Evolutionary conservation across 2,329 filamentous ascomycete species (phyloP).

Genomic region (Neopestalotiopsis clavispora): DNA sequence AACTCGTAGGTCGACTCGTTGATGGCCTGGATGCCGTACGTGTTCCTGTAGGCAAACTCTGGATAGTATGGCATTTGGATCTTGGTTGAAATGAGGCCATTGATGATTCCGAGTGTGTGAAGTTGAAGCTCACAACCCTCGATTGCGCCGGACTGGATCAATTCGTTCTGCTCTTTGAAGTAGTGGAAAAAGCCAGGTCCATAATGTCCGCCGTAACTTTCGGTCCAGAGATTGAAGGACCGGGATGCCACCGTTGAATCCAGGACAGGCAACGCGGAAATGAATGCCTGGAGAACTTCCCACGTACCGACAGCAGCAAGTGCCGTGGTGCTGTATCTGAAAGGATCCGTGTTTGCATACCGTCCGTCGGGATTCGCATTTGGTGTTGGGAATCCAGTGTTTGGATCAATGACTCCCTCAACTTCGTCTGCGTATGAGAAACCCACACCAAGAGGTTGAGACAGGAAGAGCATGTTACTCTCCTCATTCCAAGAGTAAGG

Average conservation of each 20-base stretch:
- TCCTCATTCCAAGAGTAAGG: conserved; percentile 29
- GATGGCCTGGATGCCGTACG: conserved; percentile 50
- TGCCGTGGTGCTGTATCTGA: conserved; percentile 32
- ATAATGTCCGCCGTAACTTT: conserved; percentile 52
- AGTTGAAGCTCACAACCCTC: conserved; percentile 56
- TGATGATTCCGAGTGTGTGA: conserved; percentile 59
- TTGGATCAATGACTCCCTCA: conserved; percentile 30
- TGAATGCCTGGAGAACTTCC: conserved; percentile 35
- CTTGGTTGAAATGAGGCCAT: conserved; percentile 59
- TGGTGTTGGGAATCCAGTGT: conserved; percentile 29
- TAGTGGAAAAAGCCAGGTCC: conserved; percentile 54
- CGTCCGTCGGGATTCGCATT: conserved; percentile 34
- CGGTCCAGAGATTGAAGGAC: conserved; percentile 64
- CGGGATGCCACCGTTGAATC: conserved; percentile 54
- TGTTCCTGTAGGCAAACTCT: conserved; percentile 44
- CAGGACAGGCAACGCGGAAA: conserved; percentile 36
- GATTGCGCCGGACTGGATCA: conserved; percentile 53
- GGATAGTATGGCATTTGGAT: conserved; percentile 50
- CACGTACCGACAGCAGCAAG: conserved; percentile 34
- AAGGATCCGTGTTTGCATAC: conserved; percentile 32
- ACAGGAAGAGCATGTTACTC: conserved; percentile 35
- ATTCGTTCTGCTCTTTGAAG: conserved; percentile 61
- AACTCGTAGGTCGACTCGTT: conserved; percentile 65
- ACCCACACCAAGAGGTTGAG: conserved; percentile 35
- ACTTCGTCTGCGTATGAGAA: conserved; percentile 35